Percentiles rank a stretch among this genome's conserved stretches.
phyloP scores from a whole-genome alignment of 139 green algal genomes.

The Diplosphaera chodatii region DNA sequence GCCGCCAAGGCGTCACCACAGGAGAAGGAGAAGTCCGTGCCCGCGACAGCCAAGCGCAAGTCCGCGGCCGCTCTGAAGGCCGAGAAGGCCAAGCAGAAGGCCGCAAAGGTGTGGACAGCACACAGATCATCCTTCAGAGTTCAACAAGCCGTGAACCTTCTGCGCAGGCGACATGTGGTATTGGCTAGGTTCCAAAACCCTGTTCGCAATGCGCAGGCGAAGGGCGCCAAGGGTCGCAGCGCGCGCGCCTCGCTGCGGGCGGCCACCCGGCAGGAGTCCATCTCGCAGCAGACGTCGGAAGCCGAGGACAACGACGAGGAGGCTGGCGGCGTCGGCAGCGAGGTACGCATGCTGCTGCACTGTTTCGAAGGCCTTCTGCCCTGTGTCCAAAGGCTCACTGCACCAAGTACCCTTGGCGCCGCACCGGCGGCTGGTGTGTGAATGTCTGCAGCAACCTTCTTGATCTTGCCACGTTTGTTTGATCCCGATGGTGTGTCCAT shows the following conservation, averaged over 20 bases:
- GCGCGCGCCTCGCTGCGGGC: not conserved
- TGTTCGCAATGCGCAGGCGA: not conserved
- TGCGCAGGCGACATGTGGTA: no score
- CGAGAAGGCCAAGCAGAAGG: not conserved
- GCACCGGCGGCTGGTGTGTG: no score
- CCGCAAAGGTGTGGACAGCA: not conserved
- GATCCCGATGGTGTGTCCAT: not conserved
- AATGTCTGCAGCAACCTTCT: no score
- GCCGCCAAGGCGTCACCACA: not conserved
- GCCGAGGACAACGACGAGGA: not conserved
- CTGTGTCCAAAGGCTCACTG: no score
- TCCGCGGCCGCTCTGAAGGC: not conserved
- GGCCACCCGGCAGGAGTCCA: not conserved
- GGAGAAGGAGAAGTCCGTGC: not conserved
- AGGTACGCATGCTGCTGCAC: not conserved
- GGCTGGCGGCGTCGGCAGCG: not conserved
- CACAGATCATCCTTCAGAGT: no score
- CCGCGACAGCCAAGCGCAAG: not conserved
- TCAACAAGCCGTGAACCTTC: no score
- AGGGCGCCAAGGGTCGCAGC: not conserved
- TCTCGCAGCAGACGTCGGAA: constrained; percentile 2
- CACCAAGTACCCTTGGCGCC: no score
- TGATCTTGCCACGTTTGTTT: not conserved
- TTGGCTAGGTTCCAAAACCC: no score
- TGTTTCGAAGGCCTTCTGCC: not conserved